Evolutionary conservation across 169 alveolate species (phyloP).

Genomic region (Sarcocystis neurona): DNA sequence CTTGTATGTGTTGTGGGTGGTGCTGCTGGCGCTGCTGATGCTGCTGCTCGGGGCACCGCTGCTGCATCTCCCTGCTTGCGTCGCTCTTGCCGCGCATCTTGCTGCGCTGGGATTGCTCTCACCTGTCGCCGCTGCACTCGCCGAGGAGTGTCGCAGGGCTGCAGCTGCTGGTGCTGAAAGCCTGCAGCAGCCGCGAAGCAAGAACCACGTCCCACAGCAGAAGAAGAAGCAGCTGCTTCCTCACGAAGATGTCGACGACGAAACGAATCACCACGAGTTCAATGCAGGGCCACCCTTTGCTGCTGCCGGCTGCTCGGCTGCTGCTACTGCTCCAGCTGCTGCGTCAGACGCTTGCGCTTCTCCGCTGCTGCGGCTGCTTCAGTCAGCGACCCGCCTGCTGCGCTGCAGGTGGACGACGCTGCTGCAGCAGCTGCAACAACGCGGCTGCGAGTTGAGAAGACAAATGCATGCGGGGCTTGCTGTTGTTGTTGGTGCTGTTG

Average conservation of each 20-base stretch:
- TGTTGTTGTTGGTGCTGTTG: no score
- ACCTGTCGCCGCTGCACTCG: conserved; percentile 13
- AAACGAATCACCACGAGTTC: not conserved
- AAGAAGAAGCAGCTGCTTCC: no score
- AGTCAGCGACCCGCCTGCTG: not conserved
- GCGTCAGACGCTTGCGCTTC: not conserved
- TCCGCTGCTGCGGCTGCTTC: not conserved
- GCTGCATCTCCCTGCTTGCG: not conserved
- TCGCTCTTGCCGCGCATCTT: not conserved
- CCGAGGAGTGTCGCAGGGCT: conserved; percentile 3
- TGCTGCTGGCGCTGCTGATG: not conserved
- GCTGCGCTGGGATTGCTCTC: conserved; percentile 8
- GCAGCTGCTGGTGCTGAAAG: no score
- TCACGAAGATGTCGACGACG: no score
- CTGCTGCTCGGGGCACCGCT: conserved; percentile 1
- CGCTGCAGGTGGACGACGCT: no score
- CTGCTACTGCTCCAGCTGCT: not conserved
- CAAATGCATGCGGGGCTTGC: no score
- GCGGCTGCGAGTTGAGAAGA: no score
- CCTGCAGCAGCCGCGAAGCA: no score
- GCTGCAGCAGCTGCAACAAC: not conserved
- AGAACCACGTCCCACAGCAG: no score
- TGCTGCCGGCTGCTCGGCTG: not conserved
- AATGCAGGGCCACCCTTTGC: not conserved
- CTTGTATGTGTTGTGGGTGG: conserved; percentile 19